These are phyloP conservation scores for Amanita brunnescens DNA, from an alignment of 768 basidiomycete genomes.

Conservation along the genomic window DNA sequence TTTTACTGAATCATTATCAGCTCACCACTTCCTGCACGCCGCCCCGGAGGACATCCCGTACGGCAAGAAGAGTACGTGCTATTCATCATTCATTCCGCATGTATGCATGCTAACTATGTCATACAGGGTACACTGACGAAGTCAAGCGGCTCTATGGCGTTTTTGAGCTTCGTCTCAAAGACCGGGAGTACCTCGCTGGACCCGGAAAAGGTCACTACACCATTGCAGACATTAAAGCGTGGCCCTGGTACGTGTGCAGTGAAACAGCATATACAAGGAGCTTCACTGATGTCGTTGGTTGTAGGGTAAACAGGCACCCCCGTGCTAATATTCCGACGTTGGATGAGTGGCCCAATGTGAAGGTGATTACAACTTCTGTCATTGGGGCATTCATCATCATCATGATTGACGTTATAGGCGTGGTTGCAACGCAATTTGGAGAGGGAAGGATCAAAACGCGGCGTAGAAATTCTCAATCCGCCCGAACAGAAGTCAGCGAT, in stretches of 20 bases:
- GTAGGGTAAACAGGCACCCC: constrained; percentile 19
- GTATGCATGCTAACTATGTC: too few species aligned
- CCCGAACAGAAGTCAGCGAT: not conserved
- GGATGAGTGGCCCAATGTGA: constrained; percentile 58
- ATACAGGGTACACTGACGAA: constrained; percentile 68
- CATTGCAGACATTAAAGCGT: constrained; percentile 64
- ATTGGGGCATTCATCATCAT: constrained; percentile 8
- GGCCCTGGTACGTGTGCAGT: constrained; percentile 33
- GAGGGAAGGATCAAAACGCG: not conserved
- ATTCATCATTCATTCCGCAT: not conserved
- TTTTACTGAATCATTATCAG: too few species aligned
- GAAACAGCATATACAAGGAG: not conserved
- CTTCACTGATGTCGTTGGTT: not conserved
- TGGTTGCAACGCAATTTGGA: not conserved
- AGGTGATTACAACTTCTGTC: too few species aligned
- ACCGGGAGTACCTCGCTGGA: constrained; percentile 72
- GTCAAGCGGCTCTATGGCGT: constrained; percentile 79
- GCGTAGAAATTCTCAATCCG: not conserved
- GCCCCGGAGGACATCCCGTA: constrained; percentile 66
- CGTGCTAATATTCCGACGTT: constrained; percentile 45
- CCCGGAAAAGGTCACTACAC: constrained; percentile 60
- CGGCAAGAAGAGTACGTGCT: constrained; percentile 58
- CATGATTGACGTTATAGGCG: not conserved
- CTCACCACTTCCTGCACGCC: not conserved
- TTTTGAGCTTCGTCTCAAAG: constrained; percentile 65